Evolutionary conservation across 306 rosid genomes (phyloP), one percentile per base, ranked within the genome.

Genomic region (Prunus salicina): DNA sequence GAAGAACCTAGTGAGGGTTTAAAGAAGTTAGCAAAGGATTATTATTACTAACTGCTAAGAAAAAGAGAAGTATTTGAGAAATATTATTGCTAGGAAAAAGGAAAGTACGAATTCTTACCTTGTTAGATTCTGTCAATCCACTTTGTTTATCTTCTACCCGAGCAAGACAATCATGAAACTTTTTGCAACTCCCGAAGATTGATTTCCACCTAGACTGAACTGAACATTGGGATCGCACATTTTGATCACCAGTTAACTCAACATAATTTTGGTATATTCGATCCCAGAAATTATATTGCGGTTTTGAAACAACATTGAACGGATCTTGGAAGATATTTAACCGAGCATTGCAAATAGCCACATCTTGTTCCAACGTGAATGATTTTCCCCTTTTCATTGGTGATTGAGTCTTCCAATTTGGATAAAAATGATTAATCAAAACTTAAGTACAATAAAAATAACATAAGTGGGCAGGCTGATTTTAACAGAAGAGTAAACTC

Each of bases 301-400:
- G 13, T 30, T 63, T 20, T 34, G 46, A 30, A 61, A 14, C 38
- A 12, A 27, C 12, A 61, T 13, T 25, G 43, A 15, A 34, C 46
- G 2, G 67, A 16, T 30, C 32, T 6, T 20, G 53, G 51, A 28
- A 14, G 52, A 67, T 34, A 34, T 18, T 27, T 45, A 43, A 41
- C 53, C 71, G 45, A 67, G 71, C 50, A 22, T 67, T 67, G 30
- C 71, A 67, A 20, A 43, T 22, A 20, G 53, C 71, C 11, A 67
- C 71, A 20, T 67, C 71, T 67, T 67, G 52, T 12, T 4, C 52
- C 45, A 14, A 4, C 2, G 53, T 9, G 32, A 67, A 43, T 12
- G 50, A 41, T 43, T 67, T 67, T 41, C 71, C 71, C 50, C 71
- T 38, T 28, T 45, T 30, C 67, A 63, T 41, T 18, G 52, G 16